A percentile compares a stretch with the other conserved stretches of the same genome.
Evolutionary conservation across 768 basidiomycete genomes (phyloP).

Genomic region (Lactifluus hygrophoroides): DNA sequence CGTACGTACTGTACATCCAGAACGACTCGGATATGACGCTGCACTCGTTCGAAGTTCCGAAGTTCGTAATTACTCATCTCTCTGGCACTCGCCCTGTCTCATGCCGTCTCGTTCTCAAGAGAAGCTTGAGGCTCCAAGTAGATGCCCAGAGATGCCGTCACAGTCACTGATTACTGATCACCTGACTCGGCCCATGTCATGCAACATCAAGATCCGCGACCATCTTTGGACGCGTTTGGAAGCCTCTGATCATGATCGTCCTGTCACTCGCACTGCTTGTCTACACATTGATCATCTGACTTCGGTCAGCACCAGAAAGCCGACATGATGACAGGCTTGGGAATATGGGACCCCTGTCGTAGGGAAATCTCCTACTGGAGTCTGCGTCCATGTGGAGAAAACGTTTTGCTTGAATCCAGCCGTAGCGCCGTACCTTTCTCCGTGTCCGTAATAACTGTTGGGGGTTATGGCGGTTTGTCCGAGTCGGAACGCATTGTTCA

Average conservation of each 20-base stretch:
- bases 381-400: background rate
- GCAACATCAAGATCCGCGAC: background rate
- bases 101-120: background rate
- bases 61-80: background rate
- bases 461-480: no score
- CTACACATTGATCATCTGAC: background rate
- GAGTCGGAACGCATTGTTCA: background rate
- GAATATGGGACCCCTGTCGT: background rate
- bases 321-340: background rate
- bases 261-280: background rate
- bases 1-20: background rate
- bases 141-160: background rate
- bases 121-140: background rate
- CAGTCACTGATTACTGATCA: background rate
- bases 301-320: background rate
- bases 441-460: background rate
- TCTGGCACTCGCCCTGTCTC: background rate
- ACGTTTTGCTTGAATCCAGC: background rate
- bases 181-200: background rate
- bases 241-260: background rate
- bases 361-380: background rate
- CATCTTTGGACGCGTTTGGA: conserved; percentile 1
- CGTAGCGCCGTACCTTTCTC: background rate
- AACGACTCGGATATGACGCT: conserved; percentile 9
- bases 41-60: no score